A percentile compares a stretch with the other conserved stretches of the same genome.
phyloP scores from a whole-genome alignment of 1,284 basidiomycete genomes.

The Ceratobasidium sp. region DNA sequence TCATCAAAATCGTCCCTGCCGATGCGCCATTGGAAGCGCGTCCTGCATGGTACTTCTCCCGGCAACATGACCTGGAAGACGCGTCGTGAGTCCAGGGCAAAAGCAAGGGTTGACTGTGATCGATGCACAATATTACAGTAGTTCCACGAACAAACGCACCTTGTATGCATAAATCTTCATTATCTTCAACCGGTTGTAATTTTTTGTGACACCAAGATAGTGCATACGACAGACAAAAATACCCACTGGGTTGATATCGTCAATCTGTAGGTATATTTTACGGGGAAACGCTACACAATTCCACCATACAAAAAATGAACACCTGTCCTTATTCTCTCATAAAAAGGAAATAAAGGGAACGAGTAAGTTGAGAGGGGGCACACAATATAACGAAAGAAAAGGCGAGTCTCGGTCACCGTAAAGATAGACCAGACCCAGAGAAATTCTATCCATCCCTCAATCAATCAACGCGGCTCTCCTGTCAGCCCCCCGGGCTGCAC shows the following conservation, averaged over 20 bases:
- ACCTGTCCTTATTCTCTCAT: background rate
- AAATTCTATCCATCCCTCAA: slow-evolving; percentile 35
- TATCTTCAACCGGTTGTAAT: no score
- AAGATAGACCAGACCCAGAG: background rate
- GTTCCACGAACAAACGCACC: no score
- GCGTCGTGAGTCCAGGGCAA: background rate
- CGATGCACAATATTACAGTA: no score
- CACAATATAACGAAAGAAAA: slow-evolving; percentile 1
- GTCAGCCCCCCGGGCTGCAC: slow-evolving; percentile 53
- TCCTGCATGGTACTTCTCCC: background rate
- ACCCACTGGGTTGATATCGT: no score
- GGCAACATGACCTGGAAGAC: background rate
- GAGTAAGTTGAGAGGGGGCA: background rate
- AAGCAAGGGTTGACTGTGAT: no score
- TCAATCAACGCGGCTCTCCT: slow-evolving; percentile 51
- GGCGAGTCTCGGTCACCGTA: no score
- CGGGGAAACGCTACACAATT: background rate
- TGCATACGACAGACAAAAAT: no score
- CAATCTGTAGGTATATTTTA: background rate
- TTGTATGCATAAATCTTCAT: no score
- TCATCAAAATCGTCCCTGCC: background rate
- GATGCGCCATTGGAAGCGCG: background rate
- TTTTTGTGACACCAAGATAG: no score
- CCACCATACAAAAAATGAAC: background rate
- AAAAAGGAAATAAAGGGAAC: background rate